phyloP scores from a whole-genome alignment of 2,329 filamentous ascomycete species.

The Diaporthe sp. region DNA sequence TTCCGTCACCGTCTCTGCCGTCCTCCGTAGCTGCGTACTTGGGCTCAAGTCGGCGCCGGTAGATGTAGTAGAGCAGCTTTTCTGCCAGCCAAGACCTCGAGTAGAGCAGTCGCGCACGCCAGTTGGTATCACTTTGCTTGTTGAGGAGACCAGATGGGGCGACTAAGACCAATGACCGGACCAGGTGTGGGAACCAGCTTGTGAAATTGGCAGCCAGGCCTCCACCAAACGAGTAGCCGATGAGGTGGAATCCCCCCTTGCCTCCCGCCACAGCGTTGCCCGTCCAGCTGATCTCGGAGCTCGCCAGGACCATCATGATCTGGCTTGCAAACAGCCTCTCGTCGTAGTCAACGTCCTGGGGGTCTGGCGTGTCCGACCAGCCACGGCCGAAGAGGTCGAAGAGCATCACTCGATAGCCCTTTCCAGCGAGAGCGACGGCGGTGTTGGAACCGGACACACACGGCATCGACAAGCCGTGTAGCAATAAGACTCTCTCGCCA shows the following conservation, averaged over 20 bases:
- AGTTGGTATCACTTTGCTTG: constrained; percentile 43
- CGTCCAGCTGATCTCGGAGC: constrained; percentile 79
- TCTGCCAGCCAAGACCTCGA: constrained; percentile 72
- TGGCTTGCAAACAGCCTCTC: constrained; percentile 80
- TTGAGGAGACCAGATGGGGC: constrained; percentile 82
- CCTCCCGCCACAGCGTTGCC: constrained; percentile 50
- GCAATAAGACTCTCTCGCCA: constrained; percentile 80
- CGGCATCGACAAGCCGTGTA: constrained; percentile 89
- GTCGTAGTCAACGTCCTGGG: constrained; percentile 78
- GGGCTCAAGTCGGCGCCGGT: constrained; percentile 64
- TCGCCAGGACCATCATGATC: constrained; percentile 78
- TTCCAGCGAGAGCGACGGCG: constrained; percentile 73
- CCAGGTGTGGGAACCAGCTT: constrained; percentile 77
- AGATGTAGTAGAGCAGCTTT: constrained; percentile 66
- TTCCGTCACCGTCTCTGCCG: constrained; percentile 55
- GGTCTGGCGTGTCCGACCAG: constrained; percentile 74
- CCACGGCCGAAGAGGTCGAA: constrained; percentile 82
- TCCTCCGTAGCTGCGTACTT: constrained; percentile 54
- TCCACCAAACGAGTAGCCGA: constrained; percentile 88
- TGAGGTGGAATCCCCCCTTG: constrained; percentile 69
- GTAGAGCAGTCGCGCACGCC: constrained; percentile 75
- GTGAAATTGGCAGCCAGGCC: constrained; percentile 83
- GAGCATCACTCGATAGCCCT: constrained; percentile 84
- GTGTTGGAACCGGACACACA: constrained; percentile 79
- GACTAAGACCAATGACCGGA: constrained; percentile 80